Percentiles rank a stretch among this genome's conserved stretches.
These are phyloP conservation scores for Backusella liffmaniae DNA, from an alignment of 192 early-diverging fungal species.

Conservation along the genomic window DNA sequence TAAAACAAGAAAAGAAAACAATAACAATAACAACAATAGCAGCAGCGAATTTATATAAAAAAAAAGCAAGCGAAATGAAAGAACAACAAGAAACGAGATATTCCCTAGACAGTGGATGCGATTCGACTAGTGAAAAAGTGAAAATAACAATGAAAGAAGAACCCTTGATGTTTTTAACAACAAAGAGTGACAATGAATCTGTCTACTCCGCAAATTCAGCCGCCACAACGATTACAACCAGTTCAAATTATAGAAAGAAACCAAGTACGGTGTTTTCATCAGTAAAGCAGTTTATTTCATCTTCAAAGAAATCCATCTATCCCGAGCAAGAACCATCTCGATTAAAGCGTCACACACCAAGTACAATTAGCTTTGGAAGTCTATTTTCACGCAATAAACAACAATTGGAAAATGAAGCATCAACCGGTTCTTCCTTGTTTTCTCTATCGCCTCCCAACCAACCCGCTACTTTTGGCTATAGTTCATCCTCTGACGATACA, in stretches of 20 bases:
- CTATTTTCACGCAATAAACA: neutral
- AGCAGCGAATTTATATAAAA: neutral
- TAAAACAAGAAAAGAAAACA: neutral
- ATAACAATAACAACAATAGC: neutral
- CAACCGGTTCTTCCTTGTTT: neutral
- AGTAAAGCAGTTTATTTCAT: slow-evolving; percentile 27
- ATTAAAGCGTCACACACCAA: neutral
- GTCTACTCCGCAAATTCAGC: slow-evolving; percentile 28
- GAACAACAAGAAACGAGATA: slow-evolving; percentile 1
- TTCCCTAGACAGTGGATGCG: neutral
- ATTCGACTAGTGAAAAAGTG: neutral
- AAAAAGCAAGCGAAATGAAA: neutral
- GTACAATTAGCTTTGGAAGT: neutral
- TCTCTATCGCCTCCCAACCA: neutral
- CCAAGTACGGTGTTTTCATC: slow-evolving; percentile 26
- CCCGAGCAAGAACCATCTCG: neutral
- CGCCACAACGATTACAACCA: slow-evolving; percentile 29
- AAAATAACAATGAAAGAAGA: neutral
- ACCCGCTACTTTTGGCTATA: neutral
- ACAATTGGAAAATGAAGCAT: neutral
- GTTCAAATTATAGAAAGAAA: slow-evolving; percentile 20
- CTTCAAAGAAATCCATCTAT: neutral
- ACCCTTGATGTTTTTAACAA: neutral
- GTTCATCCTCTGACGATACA: neutral
- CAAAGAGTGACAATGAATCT: slow-evolving; percentile 31